Evolutionary conservation across 108 stramenopile genomes (phyloP).

Genomic region (Seminavis robusta): DNA sequence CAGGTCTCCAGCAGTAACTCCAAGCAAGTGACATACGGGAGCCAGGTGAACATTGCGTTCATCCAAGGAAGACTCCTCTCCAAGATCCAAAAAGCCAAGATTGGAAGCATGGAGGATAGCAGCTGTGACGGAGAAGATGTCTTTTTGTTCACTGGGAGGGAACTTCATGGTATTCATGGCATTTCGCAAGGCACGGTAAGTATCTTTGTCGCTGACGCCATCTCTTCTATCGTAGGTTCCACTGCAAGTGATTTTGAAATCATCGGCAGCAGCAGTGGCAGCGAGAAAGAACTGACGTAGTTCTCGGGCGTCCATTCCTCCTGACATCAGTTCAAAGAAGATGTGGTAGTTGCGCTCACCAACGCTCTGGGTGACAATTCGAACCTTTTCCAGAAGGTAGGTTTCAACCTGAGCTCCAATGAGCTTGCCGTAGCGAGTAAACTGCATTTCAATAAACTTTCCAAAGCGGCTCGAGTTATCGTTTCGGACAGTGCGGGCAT

Average conservation of each 20-base stretch:
- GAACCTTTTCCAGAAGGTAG: conserved; percentile 93
- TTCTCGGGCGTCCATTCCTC: conserved; percentile 31
- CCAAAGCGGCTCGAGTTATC: conserved; percentile 88
- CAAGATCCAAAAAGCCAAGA: conserved; percentile 59
- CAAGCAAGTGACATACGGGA: conserved; percentile 62
- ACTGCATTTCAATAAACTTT: conserved; percentile 94
- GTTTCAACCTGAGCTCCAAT: conserved; percentile 88
- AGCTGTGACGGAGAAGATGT: conserved; percentile 60
- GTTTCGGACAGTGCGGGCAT: conserved; percentile 88
- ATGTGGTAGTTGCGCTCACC: conserved; percentile 96
- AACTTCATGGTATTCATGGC: conserved; percentile 62
- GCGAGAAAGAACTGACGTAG: conserved; percentile 48
- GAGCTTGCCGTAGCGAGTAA: conserved; percentile 60
- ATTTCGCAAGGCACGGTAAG: conserved; percentile 50
- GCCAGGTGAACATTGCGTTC: conserved; percentile 56
- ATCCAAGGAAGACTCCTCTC: conserved; percentile 51
- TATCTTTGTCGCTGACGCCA: conserved; percentile 77
- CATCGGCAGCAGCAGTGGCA: conserved; percentile 52
- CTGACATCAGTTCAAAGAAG: conserved; percentile 77
- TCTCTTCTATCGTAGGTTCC: conserved; percentile 81
- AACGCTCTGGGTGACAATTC: conserved; percentile 68
- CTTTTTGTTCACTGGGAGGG: conserved; percentile 41
- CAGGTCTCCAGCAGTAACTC: conserved; percentile 66
- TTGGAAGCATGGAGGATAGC: conserved; percentile 90
- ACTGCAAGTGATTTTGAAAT: conserved; percentile 69